These are phyloP conservation scores for Populus tremula DNA, from an alignment of 345 rosid genomes.

Conservation along the genomic window DNA sequence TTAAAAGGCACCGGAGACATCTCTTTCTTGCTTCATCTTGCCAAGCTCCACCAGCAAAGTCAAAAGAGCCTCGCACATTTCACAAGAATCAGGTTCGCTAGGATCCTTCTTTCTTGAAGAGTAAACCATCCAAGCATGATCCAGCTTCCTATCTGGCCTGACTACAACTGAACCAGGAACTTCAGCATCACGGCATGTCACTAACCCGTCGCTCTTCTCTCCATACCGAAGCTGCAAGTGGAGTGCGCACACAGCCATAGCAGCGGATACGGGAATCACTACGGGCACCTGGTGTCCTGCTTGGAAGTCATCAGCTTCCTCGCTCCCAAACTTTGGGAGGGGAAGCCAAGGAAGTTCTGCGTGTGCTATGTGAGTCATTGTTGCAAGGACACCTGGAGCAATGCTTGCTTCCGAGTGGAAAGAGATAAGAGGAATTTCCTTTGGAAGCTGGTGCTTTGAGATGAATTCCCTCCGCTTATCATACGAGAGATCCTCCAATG, in stretches of 20 bases:
- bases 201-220: slow-evolving; percentile 66
- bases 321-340: slow-evolving; percentile 32
- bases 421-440: slow-evolving; percentile 51
- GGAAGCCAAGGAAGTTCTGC: slow-evolving; percentile 70
- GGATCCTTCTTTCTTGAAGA: slow-evolving; percentile 42
- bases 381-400: slow-evolving; percentile 52
- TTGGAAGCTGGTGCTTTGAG: slow-evolving; percentile 52
- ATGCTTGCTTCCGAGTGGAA: slow-evolving; percentile 58
- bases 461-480: slow-evolving; percentile 57
- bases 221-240: slow-evolving; percentile 66
- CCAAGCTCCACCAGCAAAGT: slow-evolving; percentile 54
- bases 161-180: slow-evolving; percentile 65
- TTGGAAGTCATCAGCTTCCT: slow-evolving; percentile 23
- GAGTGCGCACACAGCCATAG: slow-evolving; percentile 56
- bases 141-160: slow-evolving; percentile 50
- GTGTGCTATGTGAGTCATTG: slow-evolving; percentile 64
- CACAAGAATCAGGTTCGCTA: slow-evolving; percentile 41
- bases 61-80: slow-evolving; percentile 70
- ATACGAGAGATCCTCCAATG: slow-evolving; percentile 65
- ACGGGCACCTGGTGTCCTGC: slow-evolving; percentile 52
- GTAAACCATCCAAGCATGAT: slow-evolving; percentile 73
- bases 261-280: slow-evolving; percentile 55
- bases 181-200: slow-evolving; percentile 61
- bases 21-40: slow-evolving; percentile 22
- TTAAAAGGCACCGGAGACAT: neutral